These are phyloP conservation scores for Aspergillus fischeri DNA, from an alignment of 2,329 filamentous ascomycete species.

Conservation along the genomic window DNA sequence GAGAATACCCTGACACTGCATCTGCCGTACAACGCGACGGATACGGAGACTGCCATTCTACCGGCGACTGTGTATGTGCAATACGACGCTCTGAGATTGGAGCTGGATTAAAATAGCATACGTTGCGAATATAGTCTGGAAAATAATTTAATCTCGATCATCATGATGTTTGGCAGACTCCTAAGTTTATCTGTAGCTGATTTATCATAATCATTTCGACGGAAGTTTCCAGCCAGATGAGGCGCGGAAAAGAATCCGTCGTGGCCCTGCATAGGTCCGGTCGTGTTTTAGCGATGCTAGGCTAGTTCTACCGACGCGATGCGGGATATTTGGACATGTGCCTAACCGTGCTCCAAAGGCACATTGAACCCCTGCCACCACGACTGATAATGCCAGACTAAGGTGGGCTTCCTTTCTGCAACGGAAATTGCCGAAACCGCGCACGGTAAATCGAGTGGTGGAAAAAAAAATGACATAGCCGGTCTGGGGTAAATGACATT, in stretches of 20 bases:
- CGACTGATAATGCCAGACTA: neutral
- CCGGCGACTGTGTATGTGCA: slow-evolving; percentile 57
- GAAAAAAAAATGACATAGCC: neutral
- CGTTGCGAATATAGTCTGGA: neutral
- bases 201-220: too few relatives aligned
- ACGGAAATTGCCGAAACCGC: neutral
- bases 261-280: neutral
- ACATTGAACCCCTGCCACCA: too few relatives aligned
- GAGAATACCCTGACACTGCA: slow-evolving; percentile 56
- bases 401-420: neutral
- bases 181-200: too few relatives aligned
- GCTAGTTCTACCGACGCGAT: too few relatives aligned
- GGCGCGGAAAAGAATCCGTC: too few relatives aligned
- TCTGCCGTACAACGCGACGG: slow-evolving; percentile 56
- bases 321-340: too few relatives aligned
- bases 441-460: neutral
- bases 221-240: too few relatives aligned
- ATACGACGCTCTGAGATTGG: slow-evolving; percentile 61
- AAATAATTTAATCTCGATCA: too few relatives aligned
- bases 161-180: too few relatives aligned
- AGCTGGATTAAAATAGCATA: slow-evolving; percentile 35
- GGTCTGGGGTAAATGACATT: neutral
- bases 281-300: too few relatives aligned
- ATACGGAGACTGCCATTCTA: slow-evolving; percentile 56
- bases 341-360: too few relatives aligned